Evolutionary conservation across 805 yeast species (phyloP).

Genomic region (Komagataella mondaviorum): DNA sequence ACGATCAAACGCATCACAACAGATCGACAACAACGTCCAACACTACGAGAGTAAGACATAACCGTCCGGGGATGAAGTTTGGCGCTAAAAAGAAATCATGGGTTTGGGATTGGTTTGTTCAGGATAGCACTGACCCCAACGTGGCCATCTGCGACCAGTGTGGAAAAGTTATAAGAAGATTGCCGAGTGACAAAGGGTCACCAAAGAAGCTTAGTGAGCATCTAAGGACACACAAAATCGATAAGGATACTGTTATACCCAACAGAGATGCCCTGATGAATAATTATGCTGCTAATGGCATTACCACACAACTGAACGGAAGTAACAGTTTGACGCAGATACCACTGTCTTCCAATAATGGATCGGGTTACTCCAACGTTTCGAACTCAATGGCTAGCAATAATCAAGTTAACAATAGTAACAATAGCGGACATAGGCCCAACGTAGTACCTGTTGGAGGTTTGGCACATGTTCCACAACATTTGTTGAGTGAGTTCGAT

Average conservation of each 20-base stretch:
- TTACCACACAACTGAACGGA: not conserved
- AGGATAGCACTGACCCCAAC: constrained; percentile 31
- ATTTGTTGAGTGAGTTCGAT: constrained; percentile 16
- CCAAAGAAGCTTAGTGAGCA: constrained; percentile 49
- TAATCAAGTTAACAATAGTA: not conserved
- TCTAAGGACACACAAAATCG: constrained; percentile 37
- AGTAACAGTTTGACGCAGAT: not conserved
- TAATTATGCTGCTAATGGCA: not conserved
- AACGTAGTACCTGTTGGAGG: not conserved
- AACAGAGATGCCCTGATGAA: constrained; percentile 21
- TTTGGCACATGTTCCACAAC: constrained; percentile 4
- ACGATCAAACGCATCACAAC: not conserved
- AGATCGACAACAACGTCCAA: not conserved
- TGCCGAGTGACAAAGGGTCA: constrained; percentile 40
- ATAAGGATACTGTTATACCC: constrained; percentile 24
- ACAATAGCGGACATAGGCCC: not conserved
- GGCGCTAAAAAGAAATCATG: constrained; percentile 51
- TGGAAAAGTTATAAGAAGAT: constrained; percentile 31
- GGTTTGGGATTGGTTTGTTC: constrained; percentile 53
- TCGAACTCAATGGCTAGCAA: not conserved
- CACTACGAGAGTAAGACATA: not conserved
- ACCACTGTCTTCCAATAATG: not conserved
- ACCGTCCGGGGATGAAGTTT: constrained; percentile 17
- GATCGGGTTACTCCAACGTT: not conserved
- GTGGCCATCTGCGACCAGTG: constrained; percentile 42